These are phyloP conservation scores for Trametes polyzona DNA, from an alignment of 1,284 basidiomycete species.

Conservation along the genomic window DNA sequence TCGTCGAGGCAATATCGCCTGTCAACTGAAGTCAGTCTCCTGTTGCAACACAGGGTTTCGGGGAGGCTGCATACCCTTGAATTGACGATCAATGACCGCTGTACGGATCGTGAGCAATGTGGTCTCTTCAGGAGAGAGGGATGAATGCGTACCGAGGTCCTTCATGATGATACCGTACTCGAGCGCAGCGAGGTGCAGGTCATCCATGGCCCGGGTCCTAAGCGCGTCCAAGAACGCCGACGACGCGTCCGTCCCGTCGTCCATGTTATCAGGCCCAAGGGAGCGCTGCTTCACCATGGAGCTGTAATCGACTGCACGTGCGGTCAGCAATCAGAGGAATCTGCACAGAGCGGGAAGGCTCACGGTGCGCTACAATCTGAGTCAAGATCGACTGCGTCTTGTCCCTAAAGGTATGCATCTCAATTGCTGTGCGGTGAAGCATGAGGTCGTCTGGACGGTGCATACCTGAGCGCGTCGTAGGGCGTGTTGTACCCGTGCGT, in stretches of 20 bases:
- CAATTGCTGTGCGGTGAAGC: background rate
- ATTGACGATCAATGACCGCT: constrained; percentile 83
- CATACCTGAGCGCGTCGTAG: constrained; percentile 68
- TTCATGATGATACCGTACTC: constrained; percentile 82
- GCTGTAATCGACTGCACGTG: constrained; percentile 50
- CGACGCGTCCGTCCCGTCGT: constrained; percentile 67
- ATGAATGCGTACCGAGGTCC: constrained; percentile 61
- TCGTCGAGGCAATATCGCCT: constrained; percentile 74
- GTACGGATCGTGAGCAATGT: background rate
- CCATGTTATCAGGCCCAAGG: constrained; percentile 71
- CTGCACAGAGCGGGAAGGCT: constrained; percentile 33
- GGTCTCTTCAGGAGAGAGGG: background rate
- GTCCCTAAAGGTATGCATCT: constrained; percentile 44
- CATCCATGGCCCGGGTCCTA: constrained; percentile 81
- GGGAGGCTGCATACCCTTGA: constrained; percentile 79
- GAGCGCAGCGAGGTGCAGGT: constrained; percentile 74
- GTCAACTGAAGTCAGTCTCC: no score
- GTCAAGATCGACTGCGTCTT: constrained; percentile 85
- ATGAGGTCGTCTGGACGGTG: no score
- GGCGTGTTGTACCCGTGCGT: constrained; percentile 82
- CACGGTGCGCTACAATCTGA: constrained; percentile 77
- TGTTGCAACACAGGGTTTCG: no score
- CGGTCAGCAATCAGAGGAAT: constrained; percentile 13
- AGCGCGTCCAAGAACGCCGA: constrained; percentile 80
- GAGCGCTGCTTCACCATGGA: constrained; percentile 80